These are phyloP conservation scores for Echites panduratus DNA, from an alignment of 257 asterid species.

Conservation along the genomic window DNA sequence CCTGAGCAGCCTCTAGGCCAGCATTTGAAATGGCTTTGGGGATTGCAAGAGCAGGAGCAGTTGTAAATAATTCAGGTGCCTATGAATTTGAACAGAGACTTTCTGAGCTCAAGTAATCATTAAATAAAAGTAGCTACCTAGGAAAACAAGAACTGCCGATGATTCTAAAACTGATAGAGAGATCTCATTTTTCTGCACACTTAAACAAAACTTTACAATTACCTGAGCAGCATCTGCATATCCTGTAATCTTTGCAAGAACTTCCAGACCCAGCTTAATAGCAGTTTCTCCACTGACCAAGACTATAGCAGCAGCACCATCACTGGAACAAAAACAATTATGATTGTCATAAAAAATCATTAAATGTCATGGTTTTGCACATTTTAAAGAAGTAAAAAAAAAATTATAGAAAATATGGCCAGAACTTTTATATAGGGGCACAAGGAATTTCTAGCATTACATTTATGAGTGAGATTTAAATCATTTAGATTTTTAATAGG, in stretches of 20 bases:
- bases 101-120: not conserved
- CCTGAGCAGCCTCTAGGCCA: slow-evolving; percentile 72
- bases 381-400: not conserved
- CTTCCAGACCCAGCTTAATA: slow-evolving; percentile 69
- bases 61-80: slow-evolving; percentile 97
- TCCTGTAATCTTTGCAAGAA: slow-evolving; percentile 82
- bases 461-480: not conserved
- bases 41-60: slow-evolving; percentile 91
- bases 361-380: not conserved
- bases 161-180: not conserved
- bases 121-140: not conserved
- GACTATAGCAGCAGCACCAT: slow-evolving; percentile 98
- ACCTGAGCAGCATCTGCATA: slow-evolving; percentile 99
- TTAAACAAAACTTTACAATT: not conserved
- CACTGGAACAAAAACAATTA: slow-evolving; percentile 48
- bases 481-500: not conserved
- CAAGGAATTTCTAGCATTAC: not conserved
- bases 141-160: not conserved
- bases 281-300: slow-evolving; percentile 92
- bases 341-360: slow-evolving; percentile 13
- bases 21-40: slow-evolving; percentile 91
- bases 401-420: not conserved
- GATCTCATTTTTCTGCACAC: not conserved
- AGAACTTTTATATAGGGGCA: not conserved
- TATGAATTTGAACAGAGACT: slow-evolving; percentile 23